Percentiles rank a stretch among this genome's conserved stretches.
Conservation (phyloP, 2,329 filamentous ascomycete species). For the Phialocephala subalpina region DNA sequence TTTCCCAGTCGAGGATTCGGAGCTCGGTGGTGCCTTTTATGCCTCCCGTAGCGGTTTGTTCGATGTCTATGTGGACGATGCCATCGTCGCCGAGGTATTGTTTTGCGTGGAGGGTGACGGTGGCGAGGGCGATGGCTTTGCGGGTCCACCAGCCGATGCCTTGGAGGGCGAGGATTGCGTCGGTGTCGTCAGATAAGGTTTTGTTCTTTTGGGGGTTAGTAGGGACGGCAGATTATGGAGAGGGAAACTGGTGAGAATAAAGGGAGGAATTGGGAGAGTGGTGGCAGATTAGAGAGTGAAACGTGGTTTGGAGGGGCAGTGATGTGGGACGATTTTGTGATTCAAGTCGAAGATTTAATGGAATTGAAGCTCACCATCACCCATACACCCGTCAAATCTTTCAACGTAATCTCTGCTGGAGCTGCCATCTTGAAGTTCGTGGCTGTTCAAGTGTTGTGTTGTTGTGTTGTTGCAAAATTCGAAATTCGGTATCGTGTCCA, state of each 20-base stretch:
- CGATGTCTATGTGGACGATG: conserved; percentile 61
- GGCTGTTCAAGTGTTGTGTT: background rate
- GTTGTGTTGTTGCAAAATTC: background rate
- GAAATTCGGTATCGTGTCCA: too few species aligned
- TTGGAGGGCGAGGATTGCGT: conserved; percentile 65
- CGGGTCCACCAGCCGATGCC: conserved; percentile 65
- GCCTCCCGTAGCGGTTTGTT: conserved; percentile 69
- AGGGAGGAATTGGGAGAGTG: background rate
- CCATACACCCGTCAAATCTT: conserved; percentile 61
- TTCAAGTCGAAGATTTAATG: background rate
- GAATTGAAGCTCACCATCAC: conserved; percentile 52
- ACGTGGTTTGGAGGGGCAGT: background rate
- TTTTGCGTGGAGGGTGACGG: conserved; percentile 56
- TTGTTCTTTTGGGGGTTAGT: conserved; percentile 59
- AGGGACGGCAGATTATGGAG: background rate
- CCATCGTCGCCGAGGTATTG: conserved; percentile 51
- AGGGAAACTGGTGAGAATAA: background rate
- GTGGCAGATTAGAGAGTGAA: background rate
- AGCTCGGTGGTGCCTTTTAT: conserved; percentile 65
- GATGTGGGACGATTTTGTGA: background rate
- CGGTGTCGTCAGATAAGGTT: conserved; percentile 63
- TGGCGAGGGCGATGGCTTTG: conserved; percentile 66
- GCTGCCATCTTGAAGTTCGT: conserved; percentile 55
- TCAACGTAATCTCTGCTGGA: conserved; percentile 57
- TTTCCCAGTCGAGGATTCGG: conserved; percentile 62